Percentiles rank a stretch among this genome's conserved stretches.
Evolutionary conservation across 192 early-diverging fungal species (phyloP).

Genomic region (Coemansia aciculifera): DNA sequence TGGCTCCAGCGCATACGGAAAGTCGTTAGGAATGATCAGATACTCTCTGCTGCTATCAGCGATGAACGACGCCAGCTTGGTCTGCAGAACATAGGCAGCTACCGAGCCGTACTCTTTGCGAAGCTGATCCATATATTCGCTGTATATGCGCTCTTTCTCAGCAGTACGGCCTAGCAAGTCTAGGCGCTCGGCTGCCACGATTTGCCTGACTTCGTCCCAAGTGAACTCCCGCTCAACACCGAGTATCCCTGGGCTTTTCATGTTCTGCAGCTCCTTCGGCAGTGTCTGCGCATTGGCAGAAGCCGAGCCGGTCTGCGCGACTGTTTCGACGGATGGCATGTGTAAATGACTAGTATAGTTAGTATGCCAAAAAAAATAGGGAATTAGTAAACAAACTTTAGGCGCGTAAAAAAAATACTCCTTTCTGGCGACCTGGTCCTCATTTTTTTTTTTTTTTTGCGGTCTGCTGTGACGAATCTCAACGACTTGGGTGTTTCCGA

Average conservation of each 20-base stretch:
- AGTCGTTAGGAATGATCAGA: conserved; percentile 53
- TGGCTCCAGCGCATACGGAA: conserved; percentile 45
- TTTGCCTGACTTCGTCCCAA: conserved; percentile 37
- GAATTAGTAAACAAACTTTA: background rate
- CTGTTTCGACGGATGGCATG: background rate
- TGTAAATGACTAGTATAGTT: background rate
- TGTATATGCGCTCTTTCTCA: conserved; percentile 28
- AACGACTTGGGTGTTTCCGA: background rate
- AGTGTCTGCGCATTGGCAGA: background rate
- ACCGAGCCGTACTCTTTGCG: conserved; percentile 39
- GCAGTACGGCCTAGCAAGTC: conserved; percentile 40
- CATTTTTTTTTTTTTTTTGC: background rate
- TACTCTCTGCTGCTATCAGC: conserved; percentile 17
- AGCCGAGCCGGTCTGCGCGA: background rate
- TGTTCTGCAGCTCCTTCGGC: conserved; percentile 15
- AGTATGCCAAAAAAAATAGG: background rate
- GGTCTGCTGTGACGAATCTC: background rate
- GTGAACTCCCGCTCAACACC: conserved; percentile 33
- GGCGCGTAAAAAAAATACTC: background rate
- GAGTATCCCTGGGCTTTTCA: conserved; percentile 12
- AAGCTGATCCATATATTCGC: conserved; percentile 30
- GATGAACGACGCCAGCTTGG: conserved; percentile 44
- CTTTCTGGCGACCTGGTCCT: background rate
- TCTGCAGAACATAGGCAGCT: conserved; percentile 21
- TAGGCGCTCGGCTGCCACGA: conserved; percentile 34